phyloP scores from a whole-genome alignment of 2,329 filamentous ascomycete genomes.

The Coleophoma eucalyptorum region DNA sequence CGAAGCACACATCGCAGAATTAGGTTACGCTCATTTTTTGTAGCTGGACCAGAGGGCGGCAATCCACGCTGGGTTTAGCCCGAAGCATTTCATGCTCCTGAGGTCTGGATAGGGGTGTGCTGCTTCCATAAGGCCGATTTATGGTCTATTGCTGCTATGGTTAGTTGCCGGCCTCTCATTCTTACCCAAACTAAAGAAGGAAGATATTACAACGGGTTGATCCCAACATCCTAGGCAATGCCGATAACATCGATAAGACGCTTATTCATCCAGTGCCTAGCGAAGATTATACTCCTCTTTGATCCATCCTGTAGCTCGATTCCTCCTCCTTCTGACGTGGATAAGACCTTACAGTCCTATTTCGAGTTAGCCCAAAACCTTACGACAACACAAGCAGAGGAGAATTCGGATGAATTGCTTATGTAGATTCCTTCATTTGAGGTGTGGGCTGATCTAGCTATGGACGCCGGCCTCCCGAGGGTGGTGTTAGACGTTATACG shows the following conservation, averaged over 20 bases:
- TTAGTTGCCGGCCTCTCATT: constrained; percentile 8
- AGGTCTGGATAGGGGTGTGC: constrained; percentile 11
- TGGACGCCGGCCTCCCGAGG: constrained; percentile 10
- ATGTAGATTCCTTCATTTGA: constrained; percentile 12
- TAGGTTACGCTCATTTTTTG: background rate
- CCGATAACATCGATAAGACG: constrained; percentile 10
- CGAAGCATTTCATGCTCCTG: constrained; percentile 7
- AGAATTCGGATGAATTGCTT: constrained; percentile 9
- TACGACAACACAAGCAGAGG: constrained; percentile 7
- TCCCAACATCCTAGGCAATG: constrained; percentile 9
- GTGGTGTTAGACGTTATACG: constrained; percentile 11
- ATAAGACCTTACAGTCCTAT: constrained; percentile 8
- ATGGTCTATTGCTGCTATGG: constrained; percentile 12
- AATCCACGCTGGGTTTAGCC: constrained; percentile 7
- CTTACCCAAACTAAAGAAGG: constrained; percentile 7
- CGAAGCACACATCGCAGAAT: background rate
- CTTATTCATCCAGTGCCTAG: constrained; percentile 8
- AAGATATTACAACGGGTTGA: constrained; percentile 11
- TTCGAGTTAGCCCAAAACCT: constrained; percentile 12
- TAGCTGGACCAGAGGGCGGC: constrained; percentile 3
- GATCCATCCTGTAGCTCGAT: constrained; percentile 8
- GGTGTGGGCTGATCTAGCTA: constrained; percentile 10
- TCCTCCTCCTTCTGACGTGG: constrained; percentile 9
- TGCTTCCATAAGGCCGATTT: constrained; percentile 12
- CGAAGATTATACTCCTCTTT: constrained; percentile 11